phyloP scores from a whole-genome alignment of 768 basidiomycete genomes.

The Podaxis mareebaensis region DNA sequence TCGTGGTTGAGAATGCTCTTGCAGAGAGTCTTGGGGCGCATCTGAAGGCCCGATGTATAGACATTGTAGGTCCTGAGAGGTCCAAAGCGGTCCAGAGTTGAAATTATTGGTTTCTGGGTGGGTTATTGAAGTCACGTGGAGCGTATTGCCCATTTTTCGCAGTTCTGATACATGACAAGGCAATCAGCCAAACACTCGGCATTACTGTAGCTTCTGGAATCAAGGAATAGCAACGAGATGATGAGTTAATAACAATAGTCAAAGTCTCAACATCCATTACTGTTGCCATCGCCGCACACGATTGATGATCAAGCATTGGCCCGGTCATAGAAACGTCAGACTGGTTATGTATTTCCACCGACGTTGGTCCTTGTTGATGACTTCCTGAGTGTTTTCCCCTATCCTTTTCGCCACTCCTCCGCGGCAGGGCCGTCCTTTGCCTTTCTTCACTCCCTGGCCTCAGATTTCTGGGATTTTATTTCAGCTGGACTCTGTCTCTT shows the following conservation, averaged over 20 bases:
- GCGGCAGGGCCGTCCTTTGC: constrained; percentile 8
- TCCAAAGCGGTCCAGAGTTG: neutral
- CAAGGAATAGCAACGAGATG: neutral
- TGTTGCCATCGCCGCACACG: neutral
- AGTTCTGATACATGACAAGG: neutral
- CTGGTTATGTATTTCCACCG: no score
- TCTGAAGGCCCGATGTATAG: neutral
- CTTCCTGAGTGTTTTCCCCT: neutral
- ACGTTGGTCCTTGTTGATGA: no score
- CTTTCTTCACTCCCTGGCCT: constrained; percentile 18
- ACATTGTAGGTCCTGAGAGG: neutral
- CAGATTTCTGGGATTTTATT: constrained; percentile 17
- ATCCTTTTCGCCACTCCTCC: neutral
- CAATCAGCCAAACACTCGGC: neutral
- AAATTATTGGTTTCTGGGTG: neutral
- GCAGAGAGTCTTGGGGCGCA: neutral
- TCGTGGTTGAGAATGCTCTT: neutral
- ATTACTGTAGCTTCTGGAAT: no score
- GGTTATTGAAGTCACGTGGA: neutral
- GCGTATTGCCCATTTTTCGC: neutral
- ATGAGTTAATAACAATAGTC: no score
- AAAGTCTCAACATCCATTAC: neutral
- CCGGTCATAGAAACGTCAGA: neutral
- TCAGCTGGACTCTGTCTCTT: constrained; percentile 13
- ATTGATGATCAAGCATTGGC: neutral